These are phyloP conservation scores for Kazachstania kunashirensis DNA, from an alignment of 805 yeast species.

Conservation along the genomic window DNA sequence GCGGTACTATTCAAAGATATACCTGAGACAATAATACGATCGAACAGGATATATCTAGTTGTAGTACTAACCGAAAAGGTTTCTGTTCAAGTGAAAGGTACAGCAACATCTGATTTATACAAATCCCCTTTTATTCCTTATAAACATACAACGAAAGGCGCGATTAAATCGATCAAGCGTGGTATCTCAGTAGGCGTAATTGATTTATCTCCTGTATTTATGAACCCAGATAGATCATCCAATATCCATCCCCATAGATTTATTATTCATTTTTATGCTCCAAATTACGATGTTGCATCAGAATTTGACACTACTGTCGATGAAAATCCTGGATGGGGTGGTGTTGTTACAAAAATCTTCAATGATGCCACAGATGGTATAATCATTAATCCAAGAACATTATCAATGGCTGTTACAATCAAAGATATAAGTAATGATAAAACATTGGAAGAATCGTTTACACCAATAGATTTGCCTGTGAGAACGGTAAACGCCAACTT, in stretches of 20 bases:
- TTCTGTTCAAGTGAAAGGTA: constrained; percentile 30
- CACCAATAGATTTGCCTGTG: constrained; percentile 25
- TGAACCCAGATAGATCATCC: constrained; percentile 50
- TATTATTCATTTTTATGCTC: constrained; percentile 60
- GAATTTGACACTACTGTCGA: background rate
- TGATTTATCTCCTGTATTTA: constrained; percentile 71
- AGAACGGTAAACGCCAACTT: constrained; percentile 39
- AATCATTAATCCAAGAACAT: constrained; percentile 75
- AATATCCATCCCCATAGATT: constrained; percentile 60
- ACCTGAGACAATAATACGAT: constrained; percentile 52
- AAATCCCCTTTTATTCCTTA: constrained; percentile 21
- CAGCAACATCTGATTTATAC: constrained; percentile 11
- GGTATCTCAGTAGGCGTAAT: constrained; percentile 87
- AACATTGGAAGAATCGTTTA: background rate
- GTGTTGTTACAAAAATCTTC: constrained; percentile 65
- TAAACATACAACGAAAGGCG: constrained; percentile 9
- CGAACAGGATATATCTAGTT: constrained; percentile 61
- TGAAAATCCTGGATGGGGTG: constrained; percentile 76
- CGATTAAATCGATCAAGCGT: constrained; percentile 38
- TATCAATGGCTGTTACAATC: constrained; percentile 54
- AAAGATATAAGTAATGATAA: constrained; percentile 56
- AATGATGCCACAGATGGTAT: constrained; percentile 66
- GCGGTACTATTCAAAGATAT: constrained; percentile 74
- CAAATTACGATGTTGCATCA: constrained; percentile 30
- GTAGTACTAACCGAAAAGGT: constrained; percentile 62